Base-by-base conservation (phyloP, 1,139 yeast species). In the Meyerozyma guilliermondii region DNA sequence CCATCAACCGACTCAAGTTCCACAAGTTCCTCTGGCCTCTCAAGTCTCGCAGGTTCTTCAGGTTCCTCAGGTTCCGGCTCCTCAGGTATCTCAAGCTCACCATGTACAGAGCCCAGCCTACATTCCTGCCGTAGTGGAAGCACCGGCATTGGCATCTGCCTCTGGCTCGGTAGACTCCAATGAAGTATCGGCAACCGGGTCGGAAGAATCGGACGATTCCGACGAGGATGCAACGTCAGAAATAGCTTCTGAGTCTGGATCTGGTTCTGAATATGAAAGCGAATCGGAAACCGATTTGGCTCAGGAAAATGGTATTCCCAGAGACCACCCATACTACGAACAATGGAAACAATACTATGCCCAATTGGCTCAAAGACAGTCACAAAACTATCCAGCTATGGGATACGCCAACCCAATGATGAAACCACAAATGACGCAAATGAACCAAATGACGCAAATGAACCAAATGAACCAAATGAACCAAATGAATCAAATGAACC, bases 251-350 rank as follows among this genome's bases (percentile, higher is more conserved):
- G 36, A 33, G 46, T 41, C 53, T 55, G 62, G 68, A 69, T 6
- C 73, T 72, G n/a, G 65, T 67, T 31, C 66, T 74, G 22, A 75
- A 60, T 51, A 82, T 66, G 60, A 77, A 57, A 18, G 24, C n/a
- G 24, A 33, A 14, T 33, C 36, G 24, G 24, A 33, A 10, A 7
- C 34, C 4, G 24, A 33, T 4, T 16, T 16, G 16, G 33, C 33
- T 6, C 16, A n/a, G 20, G 18, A 13, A 8, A 16, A 13, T 14
- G 18, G 18, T 18, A 29, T 29, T 13, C 33, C 41, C 16, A 22
- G 26, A 13, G n/a, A 24, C 20, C 51, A 48, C 28, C 52, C 51
- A 1, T 50, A 50, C 41, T 49, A 48, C 40, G 42, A 44, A 31
- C 54, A 50, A 30, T 50, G 54, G 54, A 46, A 44, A 23, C 44